These are phyloP conservation scores for Podaxis pistillaris DNA, from an alignment of 768 basidiomycete species.

Conservation along the genomic window DNA sequence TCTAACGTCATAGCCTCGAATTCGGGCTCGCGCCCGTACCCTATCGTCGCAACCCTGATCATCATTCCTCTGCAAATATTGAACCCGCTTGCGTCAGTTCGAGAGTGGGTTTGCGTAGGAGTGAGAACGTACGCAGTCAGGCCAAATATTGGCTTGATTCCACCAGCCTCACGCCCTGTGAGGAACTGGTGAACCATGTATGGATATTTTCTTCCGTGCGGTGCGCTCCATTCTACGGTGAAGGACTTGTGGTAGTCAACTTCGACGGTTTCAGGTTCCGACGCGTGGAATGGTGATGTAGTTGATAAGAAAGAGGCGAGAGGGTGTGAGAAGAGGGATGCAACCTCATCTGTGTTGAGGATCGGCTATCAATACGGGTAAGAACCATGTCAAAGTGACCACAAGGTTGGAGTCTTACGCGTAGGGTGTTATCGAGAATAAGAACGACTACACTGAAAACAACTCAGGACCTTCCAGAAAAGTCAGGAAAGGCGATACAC, in stretches of 20 bases:
- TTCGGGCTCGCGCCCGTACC: constrained; percentile 41
- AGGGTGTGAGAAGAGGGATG: constrained; percentile 83
- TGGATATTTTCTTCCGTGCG: constrained; percentile 32
- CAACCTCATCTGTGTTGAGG: constrained; percentile 76
- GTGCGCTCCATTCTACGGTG: constrained; percentile 50
- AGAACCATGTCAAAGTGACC: not conserved
- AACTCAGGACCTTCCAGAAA: not conserved
- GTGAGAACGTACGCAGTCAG: constrained; percentile 72
- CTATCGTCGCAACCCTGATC: constrained; percentile 43
- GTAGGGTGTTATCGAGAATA: constrained; percentile 74
- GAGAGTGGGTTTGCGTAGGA: not conserved
- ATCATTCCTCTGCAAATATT: constrained; percentile 37
- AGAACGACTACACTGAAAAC: constrained; percentile 74
- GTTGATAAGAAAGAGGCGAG: constrained; percentile 68
- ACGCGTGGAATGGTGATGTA: constrained; percentile 49
- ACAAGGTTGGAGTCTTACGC: constrained; percentile 38
- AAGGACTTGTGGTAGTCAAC: constrained; percentile 63
- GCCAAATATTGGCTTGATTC: constrained; percentile 87
- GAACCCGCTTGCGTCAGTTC: not conserved
- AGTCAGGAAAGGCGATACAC: constrained; percentile 29
- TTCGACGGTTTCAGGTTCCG: constrained; percentile 52
- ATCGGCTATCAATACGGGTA: constrained; percentile 53
- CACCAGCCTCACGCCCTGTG: constrained; percentile 81
- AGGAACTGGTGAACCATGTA: constrained; percentile 76
- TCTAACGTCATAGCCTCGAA: constrained; percentile 40